These are phyloP conservation scores for Lentinula lateritia DNA, from an alignment of 768 basidiomycete genomes.

Conservation along the genomic window DNA sequence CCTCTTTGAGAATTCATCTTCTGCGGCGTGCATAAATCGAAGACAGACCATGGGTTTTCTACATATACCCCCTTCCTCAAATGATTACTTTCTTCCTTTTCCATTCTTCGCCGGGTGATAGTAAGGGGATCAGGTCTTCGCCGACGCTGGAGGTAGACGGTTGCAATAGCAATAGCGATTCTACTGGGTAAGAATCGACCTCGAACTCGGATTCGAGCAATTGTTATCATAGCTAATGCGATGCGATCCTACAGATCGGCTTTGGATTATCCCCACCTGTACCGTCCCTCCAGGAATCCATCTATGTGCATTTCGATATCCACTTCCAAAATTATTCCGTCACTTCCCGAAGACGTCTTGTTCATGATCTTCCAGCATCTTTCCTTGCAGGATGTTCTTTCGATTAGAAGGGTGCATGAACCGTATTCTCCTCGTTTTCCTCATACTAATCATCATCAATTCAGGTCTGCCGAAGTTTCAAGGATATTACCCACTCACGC, in stretches of 20 bases:
- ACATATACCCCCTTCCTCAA: not conserved
- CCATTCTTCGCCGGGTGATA: not conserved
- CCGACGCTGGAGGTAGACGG: not conserved
- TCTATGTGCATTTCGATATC: not conserved
- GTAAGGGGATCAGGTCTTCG: not conserved
- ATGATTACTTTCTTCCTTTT: not conserved
- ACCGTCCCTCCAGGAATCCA: not conserved
- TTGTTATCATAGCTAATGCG: not conserved
- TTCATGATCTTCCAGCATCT: not conserved
- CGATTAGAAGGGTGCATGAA: constrained; percentile 2
- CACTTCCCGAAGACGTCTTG: constrained; percentile 3
- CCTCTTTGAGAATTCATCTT: not conserved
- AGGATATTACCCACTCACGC: not conserved
- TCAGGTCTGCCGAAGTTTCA: not conserved
- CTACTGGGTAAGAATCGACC: not conserved
- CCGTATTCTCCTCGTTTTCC: not conserved
- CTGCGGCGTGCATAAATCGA: not conserved
- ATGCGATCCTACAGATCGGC: not conserved
- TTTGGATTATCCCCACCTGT: not conserved
- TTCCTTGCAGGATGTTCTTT: not conserved
- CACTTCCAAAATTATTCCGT: not conserved
- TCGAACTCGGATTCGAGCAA: not conserved
- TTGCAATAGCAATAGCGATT: not conserved
- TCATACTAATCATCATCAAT: not conserved
- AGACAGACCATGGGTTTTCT: not conserved